Evolutionary conservation across 2,329 filamentous ascomycete species (phyloP).

Genomic region (Neonectria neomacrospora): DNA sequence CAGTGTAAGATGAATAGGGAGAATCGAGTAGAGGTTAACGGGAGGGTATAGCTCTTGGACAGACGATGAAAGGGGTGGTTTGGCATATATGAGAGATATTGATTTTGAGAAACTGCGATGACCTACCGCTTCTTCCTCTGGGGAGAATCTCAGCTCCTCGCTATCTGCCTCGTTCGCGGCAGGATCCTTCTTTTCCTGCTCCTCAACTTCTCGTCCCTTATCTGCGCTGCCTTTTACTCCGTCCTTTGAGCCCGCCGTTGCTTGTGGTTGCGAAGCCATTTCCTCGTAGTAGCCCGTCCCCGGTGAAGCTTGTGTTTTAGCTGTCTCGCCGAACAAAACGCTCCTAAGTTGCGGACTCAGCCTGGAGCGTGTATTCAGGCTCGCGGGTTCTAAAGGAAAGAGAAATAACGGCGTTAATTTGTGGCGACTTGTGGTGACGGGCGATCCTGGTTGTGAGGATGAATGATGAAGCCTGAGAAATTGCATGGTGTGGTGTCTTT

Average conservation of each 20-base stretch:
- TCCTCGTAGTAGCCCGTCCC: neutral
- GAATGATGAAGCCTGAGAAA: neutral
- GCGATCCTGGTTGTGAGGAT: neutral
- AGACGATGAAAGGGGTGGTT: neutral
- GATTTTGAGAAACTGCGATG: neutral
- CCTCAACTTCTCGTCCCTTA: neutral
- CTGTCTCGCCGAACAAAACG: neutral
- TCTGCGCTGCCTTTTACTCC: constrained; percentile 7
- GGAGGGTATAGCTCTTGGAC: neutral
- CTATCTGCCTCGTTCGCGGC: constrained; percentile 27
- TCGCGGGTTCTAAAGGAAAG: neutral
- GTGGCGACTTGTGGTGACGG: neutral
- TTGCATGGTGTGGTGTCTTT: neutral
- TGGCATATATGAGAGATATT: neutral
- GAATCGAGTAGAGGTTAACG: neutral
- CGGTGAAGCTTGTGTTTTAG: neutral
- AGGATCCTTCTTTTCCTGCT: constrained; percentile 16
- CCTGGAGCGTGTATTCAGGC: neutral
- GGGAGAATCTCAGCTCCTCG: constrained; percentile 56
- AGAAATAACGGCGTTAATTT: neutral
- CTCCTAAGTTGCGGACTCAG: neutral
- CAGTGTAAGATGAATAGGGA: neutral
- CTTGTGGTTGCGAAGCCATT: constrained; percentile 4
- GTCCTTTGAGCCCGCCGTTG: constrained; percentile 20
- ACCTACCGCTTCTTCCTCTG: constrained; percentile 68